Percentiles rank a stretch among this genome's conserved stretches.
phyloP scores from a whole-genome alignment of 1,139 yeast genomes.

The Diutina ranongensis region DNA sequence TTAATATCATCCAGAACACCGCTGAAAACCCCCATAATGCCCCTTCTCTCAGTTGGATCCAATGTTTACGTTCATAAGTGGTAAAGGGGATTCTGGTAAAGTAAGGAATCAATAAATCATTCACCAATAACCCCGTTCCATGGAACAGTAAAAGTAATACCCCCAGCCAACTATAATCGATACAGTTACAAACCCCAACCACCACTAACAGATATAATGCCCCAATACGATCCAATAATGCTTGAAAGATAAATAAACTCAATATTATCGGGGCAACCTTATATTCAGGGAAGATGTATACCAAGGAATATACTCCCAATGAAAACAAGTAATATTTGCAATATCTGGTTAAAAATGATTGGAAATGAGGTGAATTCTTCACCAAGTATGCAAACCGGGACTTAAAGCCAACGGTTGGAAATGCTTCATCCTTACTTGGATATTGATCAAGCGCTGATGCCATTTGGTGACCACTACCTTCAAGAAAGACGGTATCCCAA shows the following conservation, averaged over 20 bases:
- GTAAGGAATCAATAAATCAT: conserved; percentile 41
- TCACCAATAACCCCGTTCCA: conserved; percentile 15
- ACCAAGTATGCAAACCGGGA: not conserved
- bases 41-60: conserved; percentile 49
- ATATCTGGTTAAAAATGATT: not conserved
- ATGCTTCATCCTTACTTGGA: not conserved
- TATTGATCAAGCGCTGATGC: not conserved
- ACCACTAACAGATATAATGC: conserved; percentile 2
- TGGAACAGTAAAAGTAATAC: not conserved
- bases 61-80: conserved; percentile 31
- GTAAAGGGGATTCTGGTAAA: conserved; percentile 37
- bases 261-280: not conserved
- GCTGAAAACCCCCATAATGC: conserved; percentile 47
- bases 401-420: not conserved
- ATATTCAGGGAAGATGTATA: not conserved
- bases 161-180: not conserved
- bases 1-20: conserved; percentile 30
- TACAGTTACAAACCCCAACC: not conserved
- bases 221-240: conserved; percentile 2
- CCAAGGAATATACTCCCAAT: not conserved
- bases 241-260: not conserved
- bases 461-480: not conserved
- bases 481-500: not conserved
- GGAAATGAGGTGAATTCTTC: not conserved
- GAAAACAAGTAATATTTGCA: not conserved